phyloP scores from a whole-genome alignment of 2,329 filamentous ascomycete genomes.

The Nigrospora osmanthi region DNA sequence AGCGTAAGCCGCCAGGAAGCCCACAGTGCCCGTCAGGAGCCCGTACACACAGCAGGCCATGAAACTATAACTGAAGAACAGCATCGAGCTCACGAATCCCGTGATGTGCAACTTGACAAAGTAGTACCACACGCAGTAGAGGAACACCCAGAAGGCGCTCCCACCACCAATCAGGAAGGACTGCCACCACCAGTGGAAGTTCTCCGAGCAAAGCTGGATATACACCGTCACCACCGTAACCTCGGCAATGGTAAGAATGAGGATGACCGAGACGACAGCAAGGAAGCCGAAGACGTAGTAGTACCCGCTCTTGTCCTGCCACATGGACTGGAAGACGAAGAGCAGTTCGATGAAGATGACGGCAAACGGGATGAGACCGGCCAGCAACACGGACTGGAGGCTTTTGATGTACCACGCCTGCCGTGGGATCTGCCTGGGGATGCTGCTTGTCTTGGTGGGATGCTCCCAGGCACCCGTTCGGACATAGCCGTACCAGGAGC shows the following conservation, averaged over 20 bases:
- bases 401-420: constrained; percentile 70
- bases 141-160: constrained; percentile 73
- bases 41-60: constrained; percentile 77
- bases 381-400: constrained; percentile 57
- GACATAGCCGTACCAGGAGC: constrained; percentile 69
- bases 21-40: constrained; percentile 73
- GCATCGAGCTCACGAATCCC: constrained; percentile 68
- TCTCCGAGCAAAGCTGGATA: constrained; percentile 74
- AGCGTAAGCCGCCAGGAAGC: constrained; percentile 75
- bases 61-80: constrained; percentile 82
- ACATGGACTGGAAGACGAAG: constrained; percentile 79
- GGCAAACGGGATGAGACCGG: constrained; percentile 74
- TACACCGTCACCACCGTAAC: constrained; percentile 80
- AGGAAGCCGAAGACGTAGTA: constrained; percentile 90
- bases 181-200: constrained; percentile 91
- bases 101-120: constrained; percentile 71
- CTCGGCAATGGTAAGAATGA: constrained; percentile 72
- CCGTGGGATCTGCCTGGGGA: constrained; percentile 65
- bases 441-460: constrained; percentile 66
- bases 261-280: constrained; percentile 62
- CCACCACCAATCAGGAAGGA: constrained; percentile 73
- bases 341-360: constrained; percentile 84
- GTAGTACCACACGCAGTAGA: constrained; percentile 81
- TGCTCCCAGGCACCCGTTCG: constrained; percentile 66
- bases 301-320: constrained; percentile 86